Evolutionary conservation across 106 monocot species (phyloP).

Genomic region (Cymbidium sinense): DNA sequence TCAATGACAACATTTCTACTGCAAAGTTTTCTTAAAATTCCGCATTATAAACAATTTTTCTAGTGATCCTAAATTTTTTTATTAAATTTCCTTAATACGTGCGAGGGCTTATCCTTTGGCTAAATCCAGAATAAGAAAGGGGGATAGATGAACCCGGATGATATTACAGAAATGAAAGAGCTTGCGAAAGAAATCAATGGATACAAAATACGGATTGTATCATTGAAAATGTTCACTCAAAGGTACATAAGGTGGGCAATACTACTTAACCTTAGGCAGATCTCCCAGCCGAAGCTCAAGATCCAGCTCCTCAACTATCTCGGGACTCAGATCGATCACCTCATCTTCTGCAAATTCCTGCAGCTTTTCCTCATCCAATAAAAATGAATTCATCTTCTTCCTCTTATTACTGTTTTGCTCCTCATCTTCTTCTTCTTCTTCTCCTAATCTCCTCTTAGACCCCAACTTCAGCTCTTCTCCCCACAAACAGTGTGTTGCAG

Average conservation of each 20-base stretch:
- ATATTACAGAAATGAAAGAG: neutral
- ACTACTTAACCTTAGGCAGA: slow-evolving; percentile 27
- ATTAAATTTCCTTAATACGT: neutral
- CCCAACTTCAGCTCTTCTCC: neutral
- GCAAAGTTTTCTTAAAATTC: neutral
- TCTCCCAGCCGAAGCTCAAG: slow-evolving; percentile 60
- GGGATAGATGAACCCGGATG: neutral
- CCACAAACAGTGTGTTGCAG: neutral
- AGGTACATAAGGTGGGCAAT: neutral
- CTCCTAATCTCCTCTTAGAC: neutral
- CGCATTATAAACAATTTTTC: neutral
- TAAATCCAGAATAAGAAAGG: neutral
- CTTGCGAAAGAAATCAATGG: neutral
- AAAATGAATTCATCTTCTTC: slow-evolving; percentile 10
- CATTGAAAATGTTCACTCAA: neutral
- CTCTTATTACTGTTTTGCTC: slow-evolving; percentile 15
- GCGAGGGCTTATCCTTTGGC: neutral
- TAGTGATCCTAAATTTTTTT: neutral
- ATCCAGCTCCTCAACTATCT: slow-evolving; percentile 38
- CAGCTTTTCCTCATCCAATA: neutral
- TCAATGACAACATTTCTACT: neutral
- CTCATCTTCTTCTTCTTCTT: slow-evolving; percentile 5
- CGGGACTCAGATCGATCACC: neutral
- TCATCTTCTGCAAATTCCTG: too few relatives aligned
- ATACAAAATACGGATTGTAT: neutral